Evolutionary conservation across 202 grass and related monocot species (phyloP).

Genomic region (Setaria italica): DNA sequence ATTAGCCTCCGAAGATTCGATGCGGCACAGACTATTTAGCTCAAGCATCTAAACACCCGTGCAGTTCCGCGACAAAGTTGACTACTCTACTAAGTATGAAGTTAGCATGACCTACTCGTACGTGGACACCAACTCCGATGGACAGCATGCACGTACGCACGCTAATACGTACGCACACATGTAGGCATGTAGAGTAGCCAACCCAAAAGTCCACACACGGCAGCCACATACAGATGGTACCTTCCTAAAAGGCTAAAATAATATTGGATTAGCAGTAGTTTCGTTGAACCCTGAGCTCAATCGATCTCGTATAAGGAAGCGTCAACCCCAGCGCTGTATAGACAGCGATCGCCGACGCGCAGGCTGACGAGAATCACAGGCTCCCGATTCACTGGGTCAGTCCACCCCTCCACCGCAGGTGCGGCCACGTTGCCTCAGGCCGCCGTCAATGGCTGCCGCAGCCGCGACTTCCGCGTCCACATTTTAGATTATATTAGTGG

Average conservation of each 20-base stretch:
- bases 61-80: neutral
- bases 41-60: no score
- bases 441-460: neutral
- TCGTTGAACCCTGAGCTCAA: neutral
- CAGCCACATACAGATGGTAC: neutral
- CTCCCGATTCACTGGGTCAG: neutral
- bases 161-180: neutral
- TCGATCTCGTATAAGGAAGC: neutral
- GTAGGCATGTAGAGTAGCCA: no score
- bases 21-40: no score
- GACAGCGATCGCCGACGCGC: neutral
- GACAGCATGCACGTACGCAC: neutral
- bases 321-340: neutral
- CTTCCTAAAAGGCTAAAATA: neutral
- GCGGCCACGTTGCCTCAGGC: neutral
- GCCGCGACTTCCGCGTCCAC: neutral
- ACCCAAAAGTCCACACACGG: neutral
- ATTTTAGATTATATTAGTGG: neutral
- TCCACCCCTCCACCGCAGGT: neutral
- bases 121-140: neutral
- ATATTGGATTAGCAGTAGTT: neutral
- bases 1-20: no score
- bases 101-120: neutral
- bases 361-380: neutral
- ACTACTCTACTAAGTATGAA: neutral